phyloP scores from a whole-genome alignment of 768 basidiomycete species.

The Pleurotus platypus region DNA sequence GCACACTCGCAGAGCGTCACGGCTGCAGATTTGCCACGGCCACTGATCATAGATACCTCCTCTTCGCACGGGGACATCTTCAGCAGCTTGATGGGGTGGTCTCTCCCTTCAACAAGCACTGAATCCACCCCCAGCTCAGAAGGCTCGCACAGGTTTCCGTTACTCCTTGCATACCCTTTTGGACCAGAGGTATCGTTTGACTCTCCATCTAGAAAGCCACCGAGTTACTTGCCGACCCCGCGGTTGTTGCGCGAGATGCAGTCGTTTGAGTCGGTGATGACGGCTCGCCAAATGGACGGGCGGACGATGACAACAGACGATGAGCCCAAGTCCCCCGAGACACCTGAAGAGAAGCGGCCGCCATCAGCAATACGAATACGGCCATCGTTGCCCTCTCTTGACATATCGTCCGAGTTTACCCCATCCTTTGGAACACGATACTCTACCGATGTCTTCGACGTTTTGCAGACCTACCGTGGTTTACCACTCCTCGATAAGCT shows the following conservation, averaged over 20 bases:
- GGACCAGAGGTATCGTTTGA: constrained; percentile 62
- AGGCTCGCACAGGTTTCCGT: constrained; percentile 17
- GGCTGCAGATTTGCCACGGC: constrained; percentile 57
- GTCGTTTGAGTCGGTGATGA: constrained; percentile 80
- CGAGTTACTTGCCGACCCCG: constrained; percentile 38
- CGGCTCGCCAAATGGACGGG: constrained; percentile 55
- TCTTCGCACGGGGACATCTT: constrained; percentile 49
- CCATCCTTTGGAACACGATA: constrained; percentile 54
- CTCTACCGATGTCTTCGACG: constrained; percentile 74
- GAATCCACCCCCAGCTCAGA: neutral
- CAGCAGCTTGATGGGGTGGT: constrained; percentile 64
- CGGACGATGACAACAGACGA: constrained; percentile 4
- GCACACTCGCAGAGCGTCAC: constrained; percentile 81
- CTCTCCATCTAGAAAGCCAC: constrained; percentile 45
- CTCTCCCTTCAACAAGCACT: constrained; percentile 28
- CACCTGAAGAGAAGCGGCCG: constrained; percentile 16
- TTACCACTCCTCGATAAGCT: constrained; percentile 71
- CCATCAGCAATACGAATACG: constrained; percentile 23
- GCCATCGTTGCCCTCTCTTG: constrained; percentile 2
- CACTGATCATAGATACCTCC: constrained; percentile 21
- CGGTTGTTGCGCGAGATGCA: constrained; percentile 79
- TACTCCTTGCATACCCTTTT: constrained; percentile 53
- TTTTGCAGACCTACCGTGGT: constrained; percentile 76
- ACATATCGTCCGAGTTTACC: constrained; percentile 16
- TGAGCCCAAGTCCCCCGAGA: neutral